Base-by-base conservation (phyloP, 2,329 filamentous ascomycete species). In the Fusarium ambrosium region DNA sequence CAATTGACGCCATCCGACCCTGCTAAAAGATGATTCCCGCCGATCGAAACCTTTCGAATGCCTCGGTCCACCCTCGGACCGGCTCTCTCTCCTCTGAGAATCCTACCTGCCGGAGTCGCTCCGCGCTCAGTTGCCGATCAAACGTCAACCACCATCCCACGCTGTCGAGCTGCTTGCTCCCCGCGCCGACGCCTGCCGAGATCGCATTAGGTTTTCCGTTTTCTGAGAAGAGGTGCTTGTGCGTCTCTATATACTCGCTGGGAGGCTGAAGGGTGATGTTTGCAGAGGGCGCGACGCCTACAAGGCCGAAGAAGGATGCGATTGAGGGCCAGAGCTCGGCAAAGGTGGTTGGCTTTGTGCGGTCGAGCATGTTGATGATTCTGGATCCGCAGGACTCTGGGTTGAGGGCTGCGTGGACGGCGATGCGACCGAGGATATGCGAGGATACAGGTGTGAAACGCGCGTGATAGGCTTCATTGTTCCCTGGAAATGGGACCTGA, bases 121-220 rank as follows among this genome's bases (percentile, higher is more conserved):
- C 79, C 58, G 86, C 75, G 64, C 84, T 86, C 73, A 88, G 77
- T 61, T 87, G 84, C 27, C 86, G 81, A 69, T 88, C 86, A 70
- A 88, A 87, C 7, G 82, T 84, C 60, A 88, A 78, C 85, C 86
- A 84, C 78, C 82, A 83, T 29, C 86, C 83, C n/a, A 87, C 79
- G 68, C 83, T 80, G 74, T 87, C 82, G 51, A 87, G 70, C 74
- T 87, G 81, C 64, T 79, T 70, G 24, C 78, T 77, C 0, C 85
- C 85, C 8, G 74, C 79, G 0, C 83, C 82, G 5, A 86, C 84
- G 0, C 84, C 84, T 4, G 76, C 75, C 4, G 51, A 69, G 4
- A 75, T 27, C 4, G 79, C 55, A 74, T 82, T 0, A 29, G 59
- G 34, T 6, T 63, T 67, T 0, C 77, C 81, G 11, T 66, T 60